Conservation (phyloP, 495 filamentous ascomycete genomes). For the Podospora pseudoanserina region DNA sequence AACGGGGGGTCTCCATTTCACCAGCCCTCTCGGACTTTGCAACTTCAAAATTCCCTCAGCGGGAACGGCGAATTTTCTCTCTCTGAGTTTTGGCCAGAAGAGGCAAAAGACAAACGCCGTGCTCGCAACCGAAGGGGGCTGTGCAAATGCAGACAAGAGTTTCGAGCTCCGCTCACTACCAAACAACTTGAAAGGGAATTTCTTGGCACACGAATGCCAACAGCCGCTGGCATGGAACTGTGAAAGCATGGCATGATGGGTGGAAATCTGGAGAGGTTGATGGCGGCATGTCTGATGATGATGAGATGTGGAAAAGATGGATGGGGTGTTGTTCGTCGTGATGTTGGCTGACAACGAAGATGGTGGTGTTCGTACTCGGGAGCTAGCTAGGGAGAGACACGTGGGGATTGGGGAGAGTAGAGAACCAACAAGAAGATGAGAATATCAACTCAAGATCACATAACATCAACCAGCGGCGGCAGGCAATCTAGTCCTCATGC, state of each 20-base stretch:
- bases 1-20: background rate
- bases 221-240: background rate
- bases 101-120: background rate
- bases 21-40: slow-evolving; percentile 1
- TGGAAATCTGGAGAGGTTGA: slow-evolving; percentile 2
- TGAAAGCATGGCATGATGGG: background rate
- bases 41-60: slow-evolving; percentile 3
- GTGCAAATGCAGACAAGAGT: background rate
- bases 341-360: background rate
- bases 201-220: background rate
- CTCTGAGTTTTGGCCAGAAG: background rate
- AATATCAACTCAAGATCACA: background rate
- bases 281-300: background rate
- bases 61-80: background rate
- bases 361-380: background rate
- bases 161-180: background rate
- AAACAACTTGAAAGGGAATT: background rate
- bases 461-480: background rate
- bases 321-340: background rate
- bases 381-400: background rate
- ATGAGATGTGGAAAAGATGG: background rate
- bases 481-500: too few species aligned
- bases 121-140: background rate
- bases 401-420: too few species aligned
- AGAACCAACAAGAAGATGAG: too few species aligned